Evolutionary conservation across 2,329 filamentous ascomycete species (phyloP).

Genomic region (Cercospora zeae-maydis): DNA sequence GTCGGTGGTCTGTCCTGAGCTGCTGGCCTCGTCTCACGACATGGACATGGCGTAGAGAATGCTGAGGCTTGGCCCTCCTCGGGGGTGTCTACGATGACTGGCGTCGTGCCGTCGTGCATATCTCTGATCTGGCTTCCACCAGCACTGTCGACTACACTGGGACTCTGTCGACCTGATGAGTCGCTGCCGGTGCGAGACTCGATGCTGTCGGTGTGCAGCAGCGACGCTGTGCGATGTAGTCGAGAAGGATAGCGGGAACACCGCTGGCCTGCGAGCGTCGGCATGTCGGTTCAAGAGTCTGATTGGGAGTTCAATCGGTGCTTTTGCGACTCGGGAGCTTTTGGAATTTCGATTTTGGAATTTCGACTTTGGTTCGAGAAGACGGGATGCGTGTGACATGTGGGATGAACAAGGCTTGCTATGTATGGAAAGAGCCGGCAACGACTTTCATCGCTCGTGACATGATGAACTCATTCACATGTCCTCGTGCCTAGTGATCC

Average conservation of each 20-base stretch:
- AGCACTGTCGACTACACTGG: neutral
- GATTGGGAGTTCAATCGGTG: neutral
- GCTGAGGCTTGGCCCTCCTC: neutral
- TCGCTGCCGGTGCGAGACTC: neutral
- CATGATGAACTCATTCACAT: neutral
- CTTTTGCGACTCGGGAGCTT: neutral
- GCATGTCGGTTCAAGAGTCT: neutral
- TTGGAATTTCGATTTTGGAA: neutral
- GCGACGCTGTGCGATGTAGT: neutral
- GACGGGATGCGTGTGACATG: neutral
- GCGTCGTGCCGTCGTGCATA: constrained; percentile 1
- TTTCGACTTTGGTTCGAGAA: neutral
- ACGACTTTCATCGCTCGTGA: neutral
- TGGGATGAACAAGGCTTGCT: neutral
- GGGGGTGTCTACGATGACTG: neutral
- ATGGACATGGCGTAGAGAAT: constrained; percentile 1
- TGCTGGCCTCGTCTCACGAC: neutral
- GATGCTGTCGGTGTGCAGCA: constrained; percentile 1
- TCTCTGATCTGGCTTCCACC: neutral
- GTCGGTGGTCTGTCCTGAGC: neutral
- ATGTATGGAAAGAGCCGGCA: neutral
- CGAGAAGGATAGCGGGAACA: neutral
- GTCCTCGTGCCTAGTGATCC: neutral
- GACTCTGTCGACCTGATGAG: neutral
- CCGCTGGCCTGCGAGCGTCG: neutral